Evolutionary conservation across 2,329 filamentous ascomycete genomes (phyloP).

Genomic region (Teratosphaeria gauchensis): DNA sequence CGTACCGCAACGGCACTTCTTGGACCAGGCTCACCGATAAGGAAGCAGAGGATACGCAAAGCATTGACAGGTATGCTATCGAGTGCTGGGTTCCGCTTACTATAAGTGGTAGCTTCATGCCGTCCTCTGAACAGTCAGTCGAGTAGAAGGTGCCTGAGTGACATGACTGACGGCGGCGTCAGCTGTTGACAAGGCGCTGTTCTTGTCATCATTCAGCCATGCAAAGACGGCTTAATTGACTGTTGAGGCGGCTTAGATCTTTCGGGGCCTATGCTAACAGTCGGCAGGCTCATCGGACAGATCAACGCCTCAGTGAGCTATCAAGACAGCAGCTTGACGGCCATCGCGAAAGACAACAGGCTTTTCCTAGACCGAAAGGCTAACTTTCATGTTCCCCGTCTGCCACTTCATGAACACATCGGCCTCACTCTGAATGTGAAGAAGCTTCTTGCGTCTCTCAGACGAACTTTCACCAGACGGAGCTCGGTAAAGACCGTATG

Average conservation of each 20-base stretch:
- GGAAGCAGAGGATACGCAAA: not conserved
- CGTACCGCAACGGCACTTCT: not conserved
- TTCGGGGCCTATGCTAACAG: conserved; percentile 1
- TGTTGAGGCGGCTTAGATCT: no score
- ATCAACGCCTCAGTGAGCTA: conserved; percentile 4
- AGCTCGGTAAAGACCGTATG: conserved; percentile 5
- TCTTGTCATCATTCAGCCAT: no score
- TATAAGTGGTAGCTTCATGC: not conserved
- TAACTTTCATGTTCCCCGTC: conserved; percentile 20
- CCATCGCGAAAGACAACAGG: conserved; percentile 22
- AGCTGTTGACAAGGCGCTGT: no score
- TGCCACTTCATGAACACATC: conserved; percentile 22
- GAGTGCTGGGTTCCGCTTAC: not conserved
- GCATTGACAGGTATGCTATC: not conserved
- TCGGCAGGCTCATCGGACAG: conserved; percentile 5
- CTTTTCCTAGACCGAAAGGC: conserved; percentile 28
- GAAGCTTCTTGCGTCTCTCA: conserved; percentile 25
- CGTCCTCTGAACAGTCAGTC: not conserved
- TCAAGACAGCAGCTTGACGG: conserved; percentile 20
- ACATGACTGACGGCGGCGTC: not conserved
- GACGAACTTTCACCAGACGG: conserved; percentile 6
- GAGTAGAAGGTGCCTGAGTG: not conserved
- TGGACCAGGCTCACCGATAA: not conserved
- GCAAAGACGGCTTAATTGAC: no score
- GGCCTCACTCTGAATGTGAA: conserved; percentile 22